Conservation (phyloP, 306 rosid genomes). For the Arachis stenosperma region DNA sequence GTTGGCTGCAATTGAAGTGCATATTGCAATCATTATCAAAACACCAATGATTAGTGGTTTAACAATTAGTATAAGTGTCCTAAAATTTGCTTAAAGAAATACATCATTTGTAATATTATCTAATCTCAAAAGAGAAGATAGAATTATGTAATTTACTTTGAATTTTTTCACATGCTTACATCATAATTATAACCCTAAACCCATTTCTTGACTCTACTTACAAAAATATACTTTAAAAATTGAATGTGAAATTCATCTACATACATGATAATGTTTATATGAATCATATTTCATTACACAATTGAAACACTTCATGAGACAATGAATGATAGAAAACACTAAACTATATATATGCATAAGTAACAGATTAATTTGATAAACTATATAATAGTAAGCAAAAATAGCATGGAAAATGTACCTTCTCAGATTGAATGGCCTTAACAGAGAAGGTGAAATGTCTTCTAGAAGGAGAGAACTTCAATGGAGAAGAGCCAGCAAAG, state of each 20-base stretch:
- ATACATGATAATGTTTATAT: neutral
- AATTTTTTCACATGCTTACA: too few relatives aligned
- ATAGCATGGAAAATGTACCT: conserved; percentile 45
- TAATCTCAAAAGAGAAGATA: too few relatives aligned
- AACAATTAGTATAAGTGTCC: too few relatives aligned
- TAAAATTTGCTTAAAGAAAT: too few relatives aligned
- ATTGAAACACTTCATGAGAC: conserved; percentile 4
- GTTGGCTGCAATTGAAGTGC: conserved; percentile 52
- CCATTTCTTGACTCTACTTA: too few relatives aligned
- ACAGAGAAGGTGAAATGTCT: conserved; percentile 59
- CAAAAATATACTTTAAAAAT: too few relatives aligned
- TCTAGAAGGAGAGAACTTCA: conserved; percentile 44
- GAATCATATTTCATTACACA: neutral
- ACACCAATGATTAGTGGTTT: neutral
- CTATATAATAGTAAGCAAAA: neutral
- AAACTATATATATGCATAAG: neutral
- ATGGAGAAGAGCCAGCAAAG: conserved; percentile 60
- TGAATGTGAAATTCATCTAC: neutral
- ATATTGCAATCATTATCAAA: neutral
- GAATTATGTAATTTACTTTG: too few relatives aligned
- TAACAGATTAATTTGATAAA: neutral
- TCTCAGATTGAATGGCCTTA: conserved; percentile 80
- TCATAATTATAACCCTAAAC: too few relatives aligned
- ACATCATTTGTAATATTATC: too few relatives aligned
- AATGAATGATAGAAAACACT: neutral